Evolutionary conservation across 495 filamentous ascomycete genomes (phyloP).

Genomic region (Talaromyces liani): DNA sequence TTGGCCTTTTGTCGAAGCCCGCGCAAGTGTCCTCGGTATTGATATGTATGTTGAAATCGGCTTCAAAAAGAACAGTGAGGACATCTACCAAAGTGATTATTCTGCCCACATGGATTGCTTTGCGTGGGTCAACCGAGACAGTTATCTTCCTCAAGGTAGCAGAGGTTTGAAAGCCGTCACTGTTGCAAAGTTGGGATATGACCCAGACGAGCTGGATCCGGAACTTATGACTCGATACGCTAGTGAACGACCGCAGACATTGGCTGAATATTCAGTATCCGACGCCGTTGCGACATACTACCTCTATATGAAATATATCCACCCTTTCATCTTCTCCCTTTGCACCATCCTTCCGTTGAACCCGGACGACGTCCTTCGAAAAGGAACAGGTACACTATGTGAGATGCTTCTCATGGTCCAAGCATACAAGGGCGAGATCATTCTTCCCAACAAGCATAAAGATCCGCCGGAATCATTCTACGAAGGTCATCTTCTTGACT

Average conservation of each 20-base stretch:
- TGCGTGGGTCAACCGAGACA: conserved; percentile 97
- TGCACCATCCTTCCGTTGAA: conserved; percentile 94
- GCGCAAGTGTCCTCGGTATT: conserved; percentile 89
- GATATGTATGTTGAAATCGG: conserved; percentile 99
- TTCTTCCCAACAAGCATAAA: conserved; percentile 95
- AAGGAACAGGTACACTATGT: conserved; percentile 95
- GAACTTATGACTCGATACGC: conserved; percentile 97
- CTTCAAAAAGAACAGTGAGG: conserved; percentile 89
- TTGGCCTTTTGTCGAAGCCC: conserved; percentile 96
- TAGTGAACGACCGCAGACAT: conserved; percentile 79
- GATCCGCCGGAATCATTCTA: conserved; percentile 87
- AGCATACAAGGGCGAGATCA: conserved; percentile 84
- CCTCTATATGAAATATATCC: conserved; percentile 99
- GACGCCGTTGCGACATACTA: conserved; percentile 99
- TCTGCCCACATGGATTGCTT: conserved; percentile 99
- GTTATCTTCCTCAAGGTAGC: conserved; percentile 95
- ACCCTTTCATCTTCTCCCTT: conserved; percentile 97
- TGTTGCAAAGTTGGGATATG: conserved; percentile 94
- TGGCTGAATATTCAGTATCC: conserved; percentile 97
- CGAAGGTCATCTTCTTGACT: conserved; percentile 92
- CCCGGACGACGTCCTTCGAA: conserved; percentile 85
- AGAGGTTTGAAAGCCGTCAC: conserved; percentile 97
- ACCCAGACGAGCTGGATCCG: conserved; percentile 95
- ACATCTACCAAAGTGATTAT: conserved; percentile 90
- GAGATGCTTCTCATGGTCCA: conserved; percentile 99